phyloP scores from a whole-genome alignment of 2,329 filamentous ascomycete genomes.

The Arthroderma uncinatum region DNA sequence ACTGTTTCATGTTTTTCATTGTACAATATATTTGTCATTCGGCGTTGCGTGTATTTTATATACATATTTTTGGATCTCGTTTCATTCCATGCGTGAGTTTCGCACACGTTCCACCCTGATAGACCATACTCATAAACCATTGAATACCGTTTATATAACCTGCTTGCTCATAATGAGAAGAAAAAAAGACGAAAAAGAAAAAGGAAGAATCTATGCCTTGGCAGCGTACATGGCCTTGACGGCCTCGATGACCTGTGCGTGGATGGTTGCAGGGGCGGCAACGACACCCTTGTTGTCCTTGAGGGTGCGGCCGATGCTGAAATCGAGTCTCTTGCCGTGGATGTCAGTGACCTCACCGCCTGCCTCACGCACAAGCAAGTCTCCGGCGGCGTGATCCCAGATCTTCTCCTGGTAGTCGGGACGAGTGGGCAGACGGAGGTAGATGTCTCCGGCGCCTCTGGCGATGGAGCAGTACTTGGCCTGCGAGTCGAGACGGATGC shows the following conservation, averaged over 20 bases:
- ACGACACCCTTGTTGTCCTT: slow-evolving; percentile 88
- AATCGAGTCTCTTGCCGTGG: slow-evolving; percentile 73
- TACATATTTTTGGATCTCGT: slow-evolving; percentile 14
- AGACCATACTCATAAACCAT: not conserved
- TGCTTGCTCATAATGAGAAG: not conserved
- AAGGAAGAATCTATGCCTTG: slow-evolving; percentile 34
- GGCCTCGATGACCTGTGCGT: slow-evolving; percentile 63
- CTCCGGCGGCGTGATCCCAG: slow-evolving; percentile 95
- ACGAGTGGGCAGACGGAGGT: slow-evolving; percentile 75
- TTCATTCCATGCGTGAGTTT: not conserved
- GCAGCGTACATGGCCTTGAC: slow-evolving; percentile 59
- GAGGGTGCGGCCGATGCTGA: slow-evolving; percentile 73
- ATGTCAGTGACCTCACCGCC: slow-evolving; percentile 88
- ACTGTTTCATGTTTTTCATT: slow-evolving; percentile 9
- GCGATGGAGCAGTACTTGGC: slow-evolving; percentile 97
- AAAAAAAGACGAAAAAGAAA: not conserved
- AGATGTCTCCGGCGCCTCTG: slow-evolving; percentile 85
- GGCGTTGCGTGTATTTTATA: slow-evolving; percentile 18
- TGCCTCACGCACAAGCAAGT: slow-evolving; percentile 86
- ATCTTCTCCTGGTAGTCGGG: slow-evolving; percentile 96
- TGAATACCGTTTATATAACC: not conserved
- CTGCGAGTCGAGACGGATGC: slow-evolving; percentile 93
- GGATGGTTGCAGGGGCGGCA: slow-evolving; percentile 67
- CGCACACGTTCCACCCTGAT: not conserved
- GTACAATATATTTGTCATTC: slow-evolving; percentile 20